These are phyloP conservation scores for Friedmanniomyces simplex DNA, from an alignment of 495 filamentous ascomycete species.

Conservation along the genomic window DNA sequence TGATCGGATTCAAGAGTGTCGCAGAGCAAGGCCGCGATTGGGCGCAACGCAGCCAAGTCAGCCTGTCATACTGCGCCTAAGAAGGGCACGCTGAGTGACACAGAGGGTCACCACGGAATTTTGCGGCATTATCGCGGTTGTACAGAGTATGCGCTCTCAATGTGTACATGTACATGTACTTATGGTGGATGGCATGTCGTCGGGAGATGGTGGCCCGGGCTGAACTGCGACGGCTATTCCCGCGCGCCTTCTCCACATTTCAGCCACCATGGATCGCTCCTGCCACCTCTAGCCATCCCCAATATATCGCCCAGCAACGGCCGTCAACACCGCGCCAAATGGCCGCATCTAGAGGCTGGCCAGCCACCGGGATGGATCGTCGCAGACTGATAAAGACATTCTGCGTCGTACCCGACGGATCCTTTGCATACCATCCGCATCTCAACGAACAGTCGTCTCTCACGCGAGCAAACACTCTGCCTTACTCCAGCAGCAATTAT, in stretches of 20 bases:
- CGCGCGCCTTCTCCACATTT: background rate
- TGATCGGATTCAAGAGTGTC: no score
- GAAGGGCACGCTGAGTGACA: no score
- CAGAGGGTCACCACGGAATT: no score
- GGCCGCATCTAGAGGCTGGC: background rate
- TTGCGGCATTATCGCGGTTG: no score
- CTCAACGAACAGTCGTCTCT: background rate
- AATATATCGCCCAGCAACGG: background rate
- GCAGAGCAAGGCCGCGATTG: no score
- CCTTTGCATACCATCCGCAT: background rate
- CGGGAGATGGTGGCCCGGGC: no score
- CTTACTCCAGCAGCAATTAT: background rate
- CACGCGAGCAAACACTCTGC: background rate
- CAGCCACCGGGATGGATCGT: constrained; percentile 4
- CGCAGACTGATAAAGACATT: constrained; percentile 1
- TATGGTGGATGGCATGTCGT: no score
- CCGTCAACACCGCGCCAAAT: background rate
- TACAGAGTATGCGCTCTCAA: no score
- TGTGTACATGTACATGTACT: no score
- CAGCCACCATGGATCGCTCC: background rate
- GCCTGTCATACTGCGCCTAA: no score
- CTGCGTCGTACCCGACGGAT: background rate
- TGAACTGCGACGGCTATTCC: background rate
- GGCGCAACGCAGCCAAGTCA: no score
- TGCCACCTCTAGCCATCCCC: background rate